Base-by-base conservation (phyloP, 345 rosid genomes). In the Lepidium didymum region DNA sequence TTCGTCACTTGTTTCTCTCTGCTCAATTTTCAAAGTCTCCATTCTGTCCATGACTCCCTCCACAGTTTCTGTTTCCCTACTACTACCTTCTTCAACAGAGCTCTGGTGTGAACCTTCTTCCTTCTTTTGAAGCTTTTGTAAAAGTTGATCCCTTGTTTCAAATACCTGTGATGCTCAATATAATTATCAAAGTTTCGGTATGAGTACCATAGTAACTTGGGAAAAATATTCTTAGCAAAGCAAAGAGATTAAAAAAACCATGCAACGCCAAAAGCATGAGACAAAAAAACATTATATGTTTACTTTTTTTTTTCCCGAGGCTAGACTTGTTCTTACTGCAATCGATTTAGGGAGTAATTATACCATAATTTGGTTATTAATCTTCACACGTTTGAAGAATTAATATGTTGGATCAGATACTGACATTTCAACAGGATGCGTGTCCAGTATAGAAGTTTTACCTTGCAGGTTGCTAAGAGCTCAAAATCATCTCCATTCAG, bases 381-480 rank as follows among this genome's bases (percentile, higher is more conserved):
- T 65, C 40, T 53, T 40, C 7, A 67, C 11, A n/a, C 0, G 21
- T 8, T 31, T 19, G 1, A 23, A 11, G 16, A 50, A 11, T 40
- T 27, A 16, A 35, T 5, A 9, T 7, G 57, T 15, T 31, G 49
- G 31, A 53, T 66, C 27, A 29, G 52, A 31, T 42, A 53, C 13
- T 40, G n/a, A 66, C 21, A 29, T 35, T 44, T 52, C 12, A 44
- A 19, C 3, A 55, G 31, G 12, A 19, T 40, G 11, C 31, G 18
- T 43, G 40, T 59, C 25, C 10, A 51, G 27, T 55, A 10, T 19
- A 13, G 29, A 66, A 52, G 12, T 36, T 70, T 75, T 86, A 69
- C 96, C 87, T 82, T 77, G 54, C 83, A 77, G 18, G 84, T 78
- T 66, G 92, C 84, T 45, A 89, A 79, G 68, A 82, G 70, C 77